Evolutionary conservation across 305 asterid genomes (phyloP).

Genomic region (Solanum chacoense): DNA sequence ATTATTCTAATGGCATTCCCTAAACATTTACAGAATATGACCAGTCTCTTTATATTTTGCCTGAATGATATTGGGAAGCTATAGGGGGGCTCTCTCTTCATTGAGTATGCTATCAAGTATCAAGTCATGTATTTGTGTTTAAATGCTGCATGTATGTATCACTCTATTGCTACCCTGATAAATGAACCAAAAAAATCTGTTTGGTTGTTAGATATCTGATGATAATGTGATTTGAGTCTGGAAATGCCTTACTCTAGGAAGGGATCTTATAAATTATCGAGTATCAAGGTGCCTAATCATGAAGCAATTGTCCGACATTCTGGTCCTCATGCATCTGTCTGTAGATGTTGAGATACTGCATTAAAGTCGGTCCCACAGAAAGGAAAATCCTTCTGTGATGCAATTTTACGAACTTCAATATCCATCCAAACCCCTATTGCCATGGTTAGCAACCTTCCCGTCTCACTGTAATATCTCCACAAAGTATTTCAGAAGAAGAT

Average conservation of each 20-base stretch:
- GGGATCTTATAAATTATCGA: background rate
- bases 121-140: background rate
- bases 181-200: background rate
- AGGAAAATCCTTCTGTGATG: background rate
- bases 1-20: background rate
- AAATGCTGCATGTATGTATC: background rate
- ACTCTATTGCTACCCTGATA: background rate
- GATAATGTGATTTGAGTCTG: background rate
- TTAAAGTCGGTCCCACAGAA: background rate
- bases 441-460: background rate
- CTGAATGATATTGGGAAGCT: background rate
- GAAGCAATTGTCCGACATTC: background rate
- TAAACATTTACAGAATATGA: background rate
- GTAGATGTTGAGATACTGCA: background rate
- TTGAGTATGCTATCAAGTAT: background rate
- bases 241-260: background rate
- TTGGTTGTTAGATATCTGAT: background rate
- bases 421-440: background rate
- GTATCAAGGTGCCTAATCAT: background rate
- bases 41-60: background rate
- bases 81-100: background rate
- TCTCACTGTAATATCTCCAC: background rate
- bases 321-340: background rate
- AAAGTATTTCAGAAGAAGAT: background rate
- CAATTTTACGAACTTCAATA: background rate